These are phyloP conservation scores for Boletus rex-veris DNA, from an alignment of 768 basidiomycete genomes.

Conservation along the genomic window DNA sequence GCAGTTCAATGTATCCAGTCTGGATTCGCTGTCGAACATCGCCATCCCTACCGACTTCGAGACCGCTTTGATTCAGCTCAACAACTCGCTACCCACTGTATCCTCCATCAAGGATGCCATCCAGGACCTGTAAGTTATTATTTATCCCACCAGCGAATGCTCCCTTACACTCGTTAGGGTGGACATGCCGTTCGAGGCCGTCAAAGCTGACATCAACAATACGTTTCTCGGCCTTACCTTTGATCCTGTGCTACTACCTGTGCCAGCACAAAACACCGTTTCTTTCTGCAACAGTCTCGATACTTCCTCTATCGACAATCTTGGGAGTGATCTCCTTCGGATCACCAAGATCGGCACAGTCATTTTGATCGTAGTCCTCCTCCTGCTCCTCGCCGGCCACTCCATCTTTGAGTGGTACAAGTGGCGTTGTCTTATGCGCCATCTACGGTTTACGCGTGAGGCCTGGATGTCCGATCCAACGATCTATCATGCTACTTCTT, in stretches of 20 bases:
- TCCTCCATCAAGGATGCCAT: constrained; percentile 67
- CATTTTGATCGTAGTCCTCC: constrained; percentile 66
- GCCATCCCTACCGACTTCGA: constrained; percentile 77
- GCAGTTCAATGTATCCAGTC: constrained; percentile 69
- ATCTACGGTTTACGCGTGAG: constrained; percentile 67
- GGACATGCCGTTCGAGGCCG: constrained; percentile 79
- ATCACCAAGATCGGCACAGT: constrained; percentile 76
- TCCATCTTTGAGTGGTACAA: constrained; percentile 85
- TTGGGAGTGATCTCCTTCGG: constrained; percentile 75
- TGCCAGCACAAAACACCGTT: constrained; percentile 67
- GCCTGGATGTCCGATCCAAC: constrained; percentile 78
- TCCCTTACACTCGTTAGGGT: constrained; percentile 43
- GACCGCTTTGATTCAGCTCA: constrained; percentile 69
- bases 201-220: constrained; percentile 87
- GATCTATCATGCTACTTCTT: constrained; percentile 37
- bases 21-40: constrained; percentile 72
- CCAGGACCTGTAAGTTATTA: constrained; percentile 56
- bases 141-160: not conserved
- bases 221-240: constrained; percentile 75
- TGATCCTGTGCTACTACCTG: constrained; percentile 67
- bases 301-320: constrained; percentile 80
- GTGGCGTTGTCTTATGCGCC: constrained; percentile 67
- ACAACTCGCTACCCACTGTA: constrained; percentile 75
- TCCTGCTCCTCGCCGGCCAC: constrained; percentile 70
- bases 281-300: constrained; percentile 79